Conservation (phyloP, 805 yeast genomes). For the Ogataea corticis region DNA sequence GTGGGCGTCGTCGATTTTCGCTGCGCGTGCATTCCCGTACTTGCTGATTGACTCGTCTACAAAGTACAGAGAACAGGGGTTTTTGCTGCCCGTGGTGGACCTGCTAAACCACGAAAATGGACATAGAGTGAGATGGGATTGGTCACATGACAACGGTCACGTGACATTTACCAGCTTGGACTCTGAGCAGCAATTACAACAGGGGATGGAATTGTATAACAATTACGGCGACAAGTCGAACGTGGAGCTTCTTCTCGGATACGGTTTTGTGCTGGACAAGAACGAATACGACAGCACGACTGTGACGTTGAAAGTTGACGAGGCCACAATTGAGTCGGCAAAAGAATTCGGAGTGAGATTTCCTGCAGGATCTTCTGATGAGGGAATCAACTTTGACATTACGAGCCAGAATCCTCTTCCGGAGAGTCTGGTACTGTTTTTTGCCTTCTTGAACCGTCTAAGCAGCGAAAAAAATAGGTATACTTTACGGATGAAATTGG, state of each 20-base stretch:
- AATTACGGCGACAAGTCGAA: slow-evolving; percentile 79
- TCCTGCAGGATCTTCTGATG: slow-evolving; percentile 38
- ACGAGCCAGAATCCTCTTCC: slow-evolving; percentile 32
- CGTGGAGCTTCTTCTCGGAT: slow-evolving; percentile 64
- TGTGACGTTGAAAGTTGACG: slow-evolving; percentile 59
- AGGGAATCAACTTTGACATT: slow-evolving; percentile 43
- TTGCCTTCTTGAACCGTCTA: slow-evolving; percentile 53
- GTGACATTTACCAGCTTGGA: slow-evolving; percentile 42
- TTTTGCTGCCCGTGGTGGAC: slow-evolving; percentile 78
- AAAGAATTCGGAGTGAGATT: slow-evolving; percentile 41
- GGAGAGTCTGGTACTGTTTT: slow-evolving; percentile 47
- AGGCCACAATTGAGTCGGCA: slow-evolving; percentile 23
- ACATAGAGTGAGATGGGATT: slow-evolving; percentile 64
- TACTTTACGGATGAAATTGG: slow-evolving; percentile 56
- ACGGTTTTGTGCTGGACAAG: slow-evolving; percentile 67
- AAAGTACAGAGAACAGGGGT: slow-evolving; percentile 46
- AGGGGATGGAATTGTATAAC: slow-evolving; percentile 67
- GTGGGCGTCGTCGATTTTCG: slow-evolving; percentile 73
- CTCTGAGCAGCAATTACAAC: slow-evolving; percentile 30
- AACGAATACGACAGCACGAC: slow-evolving; percentile 57
- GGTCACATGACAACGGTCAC: slow-evolving; percentile 16
- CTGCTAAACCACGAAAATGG: slow-evolving; percentile 67
- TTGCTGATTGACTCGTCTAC: slow-evolving; percentile 46
- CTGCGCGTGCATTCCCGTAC: slow-evolving; percentile 81
- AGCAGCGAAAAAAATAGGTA: slow-evolving; percentile 44